phyloP scores from a whole-genome alignment of 1,284 basidiomycete species.

The Macrocystidia cucumis region DNA sequence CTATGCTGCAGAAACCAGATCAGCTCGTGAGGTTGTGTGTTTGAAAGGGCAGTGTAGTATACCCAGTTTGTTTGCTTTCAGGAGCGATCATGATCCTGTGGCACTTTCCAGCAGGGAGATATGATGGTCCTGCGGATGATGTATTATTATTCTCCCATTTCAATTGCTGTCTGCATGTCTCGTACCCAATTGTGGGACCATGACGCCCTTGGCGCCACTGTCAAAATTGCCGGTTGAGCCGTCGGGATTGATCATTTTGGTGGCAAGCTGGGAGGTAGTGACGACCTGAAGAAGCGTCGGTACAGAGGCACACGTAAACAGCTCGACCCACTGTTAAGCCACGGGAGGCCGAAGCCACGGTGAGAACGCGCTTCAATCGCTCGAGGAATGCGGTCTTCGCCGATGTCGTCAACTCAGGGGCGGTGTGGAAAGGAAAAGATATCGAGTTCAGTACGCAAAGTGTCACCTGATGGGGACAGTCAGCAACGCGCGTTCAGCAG shows the following conservation, averaged over 20 bases:
- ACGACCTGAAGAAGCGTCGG: constrained; percentile 38
- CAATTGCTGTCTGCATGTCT: no score
- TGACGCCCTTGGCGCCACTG: constrained; percentile 48
- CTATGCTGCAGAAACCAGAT: constrained; percentile 10
- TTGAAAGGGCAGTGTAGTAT: constrained; percentile 4
- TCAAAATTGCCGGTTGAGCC: constrained; percentile 58
- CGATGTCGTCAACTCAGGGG: constrained; percentile 25
- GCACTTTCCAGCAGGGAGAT: constrained; percentile 28
- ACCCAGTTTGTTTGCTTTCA: constrained; percentile 25
- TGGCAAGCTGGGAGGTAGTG: constrained; percentile 60
- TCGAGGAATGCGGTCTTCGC: constrained; percentile 38
- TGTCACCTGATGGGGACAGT: constrained; percentile 12
- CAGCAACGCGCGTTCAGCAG: constrained; percentile 4
- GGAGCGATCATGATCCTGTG: constrained; percentile 27
- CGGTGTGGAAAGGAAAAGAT: constrained; percentile 54
- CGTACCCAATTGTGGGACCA: constrained; percentile 59
- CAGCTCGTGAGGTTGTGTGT: background rate
- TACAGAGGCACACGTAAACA: constrained; percentile 4
- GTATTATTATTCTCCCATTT: no score
- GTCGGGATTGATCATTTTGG: constrained; percentile 54
- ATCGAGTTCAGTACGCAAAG: constrained; percentile 61
- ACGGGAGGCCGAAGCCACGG: constrained; percentile 36
- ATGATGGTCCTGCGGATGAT: constrained; percentile 20
- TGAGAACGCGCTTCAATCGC: constrained; percentile 42
- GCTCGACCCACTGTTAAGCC: constrained; percentile 40